Conservation (phyloP, 2,329 filamentous ascomycete genomes). For the Trichoderma breve region DNA sequence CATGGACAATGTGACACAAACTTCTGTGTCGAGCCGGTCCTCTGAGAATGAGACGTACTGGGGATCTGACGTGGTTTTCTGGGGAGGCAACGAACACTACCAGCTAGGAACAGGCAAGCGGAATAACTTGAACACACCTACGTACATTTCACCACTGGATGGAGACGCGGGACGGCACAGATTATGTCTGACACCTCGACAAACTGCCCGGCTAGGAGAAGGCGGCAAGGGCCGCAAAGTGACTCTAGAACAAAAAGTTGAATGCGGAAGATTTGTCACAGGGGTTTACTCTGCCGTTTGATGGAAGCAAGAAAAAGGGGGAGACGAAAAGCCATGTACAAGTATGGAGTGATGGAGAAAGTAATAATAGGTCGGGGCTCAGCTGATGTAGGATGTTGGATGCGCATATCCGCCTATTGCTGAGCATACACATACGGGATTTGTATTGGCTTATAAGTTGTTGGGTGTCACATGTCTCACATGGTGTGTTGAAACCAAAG, state of each 20-base stretch:
- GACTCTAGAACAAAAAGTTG: conserved; percentile 79
- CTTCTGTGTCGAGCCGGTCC: conserved; percentile 50
- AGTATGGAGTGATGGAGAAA: background rate
- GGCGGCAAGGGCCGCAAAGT: conserved; percentile 64
- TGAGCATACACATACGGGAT: background rate
- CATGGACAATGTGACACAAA: conserved; percentile 75
- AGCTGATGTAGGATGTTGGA: conserved; percentile 3
- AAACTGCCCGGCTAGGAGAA: conserved; percentile 63
- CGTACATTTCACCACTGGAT: conserved; percentile 77
- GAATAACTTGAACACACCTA: conserved; percentile 72
- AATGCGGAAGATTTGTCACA: conserved; percentile 79
- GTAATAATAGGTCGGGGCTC: background rate
- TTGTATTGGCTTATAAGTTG: background rate
- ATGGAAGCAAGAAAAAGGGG: background rate
- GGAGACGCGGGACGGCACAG: conserved; percentile 61
- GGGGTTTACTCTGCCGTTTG: conserved; percentile 70
- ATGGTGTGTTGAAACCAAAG: background rate
- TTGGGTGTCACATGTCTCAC: conserved; percentile 12
- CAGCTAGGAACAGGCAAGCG: conserved; percentile 90
- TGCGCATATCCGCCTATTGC: background rate
- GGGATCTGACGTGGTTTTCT: conserved; percentile 86
- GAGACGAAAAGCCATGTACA: background rate
- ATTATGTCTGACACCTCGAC: conserved; percentile 75
- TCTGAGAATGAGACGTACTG: conserved; percentile 75
- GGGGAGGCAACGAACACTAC: conserved; percentile 92